phyloP scores from a whole-genome alignment of 1,284 basidiomycete genomes.

The Fistulinella cinereoalba region DNA sequence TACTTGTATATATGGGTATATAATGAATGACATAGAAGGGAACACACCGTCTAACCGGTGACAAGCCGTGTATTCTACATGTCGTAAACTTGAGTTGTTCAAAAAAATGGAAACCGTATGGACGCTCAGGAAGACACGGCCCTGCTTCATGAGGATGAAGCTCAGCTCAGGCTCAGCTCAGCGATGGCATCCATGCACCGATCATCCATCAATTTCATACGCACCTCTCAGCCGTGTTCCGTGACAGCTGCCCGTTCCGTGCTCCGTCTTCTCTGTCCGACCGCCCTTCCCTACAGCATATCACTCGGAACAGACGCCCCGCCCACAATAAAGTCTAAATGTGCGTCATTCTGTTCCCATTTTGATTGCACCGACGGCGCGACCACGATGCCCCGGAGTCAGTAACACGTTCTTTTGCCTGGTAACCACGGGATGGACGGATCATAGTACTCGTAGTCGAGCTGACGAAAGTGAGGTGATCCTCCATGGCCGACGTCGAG shows the following conservation, averaged over 20 bases:
- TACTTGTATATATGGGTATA: background rate
- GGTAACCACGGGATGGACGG: slow-evolving; percentile 5
- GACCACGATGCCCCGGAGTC: background rate
- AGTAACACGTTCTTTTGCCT: background rate
- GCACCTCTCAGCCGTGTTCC: background rate
- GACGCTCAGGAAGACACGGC: background rate
- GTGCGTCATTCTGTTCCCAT: slow-evolving; percentile 17
- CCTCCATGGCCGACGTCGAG: background rate
- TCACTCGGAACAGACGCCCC: background rate
- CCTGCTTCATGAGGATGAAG: slow-evolving; percentile 2
- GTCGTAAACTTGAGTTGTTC: slow-evolving; percentile 6
- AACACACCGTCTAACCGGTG: slow-evolving; percentile 3
- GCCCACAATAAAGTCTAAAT: slow-evolving; percentile 21
- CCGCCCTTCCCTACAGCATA: background rate
- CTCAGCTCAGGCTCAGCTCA: background rate
- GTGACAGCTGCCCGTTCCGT: background rate
- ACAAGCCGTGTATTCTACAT: background rate
- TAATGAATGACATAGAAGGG: background rate
- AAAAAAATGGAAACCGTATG: background rate
- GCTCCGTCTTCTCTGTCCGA: background rate
- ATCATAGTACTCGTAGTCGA: slow-evolving; percentile 14
- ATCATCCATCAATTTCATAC: too few relatives aligned
- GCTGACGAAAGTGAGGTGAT: background rate
- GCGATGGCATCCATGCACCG: background rate
- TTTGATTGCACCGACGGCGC: slow-evolving; percentile 13